Evolutionary conservation across 2,329 filamentous ascomycete species (phyloP).

Genomic region (Cladorrhinum sp.): DNA sequence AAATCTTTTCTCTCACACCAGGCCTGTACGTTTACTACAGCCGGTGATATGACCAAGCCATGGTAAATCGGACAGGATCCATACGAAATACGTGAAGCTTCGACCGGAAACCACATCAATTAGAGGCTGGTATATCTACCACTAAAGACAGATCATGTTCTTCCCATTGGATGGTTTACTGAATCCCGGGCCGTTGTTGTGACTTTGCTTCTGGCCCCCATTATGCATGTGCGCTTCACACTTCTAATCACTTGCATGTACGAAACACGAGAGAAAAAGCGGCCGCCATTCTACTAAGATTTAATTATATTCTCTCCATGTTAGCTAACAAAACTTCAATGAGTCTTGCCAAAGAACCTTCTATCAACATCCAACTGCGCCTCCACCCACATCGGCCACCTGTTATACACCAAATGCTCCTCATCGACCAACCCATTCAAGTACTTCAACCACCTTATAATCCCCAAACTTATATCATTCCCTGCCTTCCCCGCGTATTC

Average conservation of each 20-base stretch:
- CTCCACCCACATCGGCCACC: conserved; percentile 56
- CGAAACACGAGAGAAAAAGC: neutral
- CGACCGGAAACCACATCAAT: no score
- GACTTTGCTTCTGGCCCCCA: neutral
- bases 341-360: conserved; percentile 43
- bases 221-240: neutral
- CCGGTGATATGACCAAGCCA: no score
- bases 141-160: no score
- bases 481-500: neutral
- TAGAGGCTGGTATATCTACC: no score
- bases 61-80: no score
- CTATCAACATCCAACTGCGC: conserved; percentile 45
- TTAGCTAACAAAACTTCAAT: conserved; percentile 3
- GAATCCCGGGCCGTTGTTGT: no score
- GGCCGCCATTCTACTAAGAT: neutral
- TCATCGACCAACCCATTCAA: conserved; percentile 47
- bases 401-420: conserved; percentile 46
- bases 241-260: no score
- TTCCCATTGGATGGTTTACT: no score
- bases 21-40: no score
- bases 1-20: no score
- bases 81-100: no score
- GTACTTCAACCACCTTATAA: conserved; percentile 49
- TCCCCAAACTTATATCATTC: conserved; percentile 40
- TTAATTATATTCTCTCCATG: neutral